phyloP scores from a whole-genome alignment of 2,329 filamentous ascomycete species.

The Alternaria novae-zelandiae region DNA sequence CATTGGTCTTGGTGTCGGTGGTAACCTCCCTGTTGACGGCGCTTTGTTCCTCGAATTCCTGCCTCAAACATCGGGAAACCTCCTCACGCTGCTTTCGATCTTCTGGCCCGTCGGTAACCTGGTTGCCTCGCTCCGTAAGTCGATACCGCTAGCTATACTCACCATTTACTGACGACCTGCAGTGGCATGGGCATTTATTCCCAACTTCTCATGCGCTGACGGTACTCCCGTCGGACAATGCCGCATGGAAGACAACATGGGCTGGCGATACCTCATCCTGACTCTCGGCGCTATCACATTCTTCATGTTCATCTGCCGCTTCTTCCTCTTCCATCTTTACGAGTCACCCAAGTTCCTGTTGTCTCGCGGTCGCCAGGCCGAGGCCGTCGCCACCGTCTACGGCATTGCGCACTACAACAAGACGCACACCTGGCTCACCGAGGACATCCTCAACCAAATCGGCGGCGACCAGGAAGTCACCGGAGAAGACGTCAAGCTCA shows the following conservation, averaged over 20 bases:
- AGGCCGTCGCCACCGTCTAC: conserved; percentile 81
- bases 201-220: conserved; percentile 63
- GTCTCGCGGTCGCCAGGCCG: conserved; percentile 74
- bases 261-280: conserved; percentile 77
- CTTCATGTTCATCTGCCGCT: conserved; percentile 77
- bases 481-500: conserved; percentile 47
- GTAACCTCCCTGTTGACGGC: conserved; percentile 80
- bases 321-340: conserved; percentile 80
- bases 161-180: conserved; percentile 29
- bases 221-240: conserved; percentile 43
- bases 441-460: conserved; percentile 65
- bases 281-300: conserved; percentile 76
- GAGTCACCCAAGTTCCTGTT: conserved; percentile 87
- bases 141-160: too few species aligned
- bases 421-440: conserved; percentile 63
- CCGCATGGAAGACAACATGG: conserved; percentile 63
- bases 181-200: conserved; percentile 78
- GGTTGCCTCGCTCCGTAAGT: conserved; percentile 56
- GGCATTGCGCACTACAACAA: conserved; percentile 76
- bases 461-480: conserved; percentile 57
- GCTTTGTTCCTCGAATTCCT: conserved; percentile 85
- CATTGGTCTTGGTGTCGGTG: conserved; percentile 56
- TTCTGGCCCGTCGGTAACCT: conserved; percentile 89
- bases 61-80: conserved; percentile 73
- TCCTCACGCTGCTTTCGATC: conserved; percentile 80